These are phyloP conservation scores for Myxozyma vanderwaltii DNA, from an alignment of 805 yeast genomes.

Conservation along the genomic window DNA sequence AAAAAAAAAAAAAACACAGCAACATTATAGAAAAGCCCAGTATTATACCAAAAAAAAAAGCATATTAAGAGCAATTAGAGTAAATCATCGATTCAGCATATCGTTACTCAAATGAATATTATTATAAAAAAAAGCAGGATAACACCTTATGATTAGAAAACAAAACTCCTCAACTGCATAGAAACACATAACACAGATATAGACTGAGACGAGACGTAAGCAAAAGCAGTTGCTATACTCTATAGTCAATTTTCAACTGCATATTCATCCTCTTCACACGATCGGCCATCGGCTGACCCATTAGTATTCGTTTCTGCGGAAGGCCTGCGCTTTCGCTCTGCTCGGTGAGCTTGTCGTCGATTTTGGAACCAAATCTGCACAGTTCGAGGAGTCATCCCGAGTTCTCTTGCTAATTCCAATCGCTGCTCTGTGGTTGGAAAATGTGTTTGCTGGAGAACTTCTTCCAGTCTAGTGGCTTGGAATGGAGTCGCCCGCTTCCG, in stretches of 20 bases:
- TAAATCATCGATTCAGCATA: no score
- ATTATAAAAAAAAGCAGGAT: no score
- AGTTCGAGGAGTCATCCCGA: conserved; percentile 83
- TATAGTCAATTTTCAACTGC: neutral
- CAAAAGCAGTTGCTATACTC: neutral
- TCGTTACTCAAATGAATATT: no score
- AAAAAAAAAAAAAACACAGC: no score
- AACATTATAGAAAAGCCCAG: no score
- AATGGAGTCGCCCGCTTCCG: conserved; percentile 79
- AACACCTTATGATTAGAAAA: no score
- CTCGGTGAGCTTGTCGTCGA: conserved; percentile 52
- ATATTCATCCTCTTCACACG: conserved; percentile 5
- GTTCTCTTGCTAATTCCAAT: conserved; percentile 66
- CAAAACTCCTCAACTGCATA: no score
- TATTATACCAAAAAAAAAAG: no score
- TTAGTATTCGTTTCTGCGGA: neutral
- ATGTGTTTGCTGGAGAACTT: conserved; percentile 72
- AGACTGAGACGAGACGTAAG: no score
- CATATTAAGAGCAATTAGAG: no score
- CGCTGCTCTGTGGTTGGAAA: conserved; percentile 77
- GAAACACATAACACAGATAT: neutral
- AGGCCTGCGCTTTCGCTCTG: conserved; percentile 25
- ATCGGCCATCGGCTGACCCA: neutral
- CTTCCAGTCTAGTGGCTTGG: conserved; percentile 66
- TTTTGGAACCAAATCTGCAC: conserved; percentile 83